Conservation (phyloP, 2,329 filamentous ascomycete species). For the Alternaria brassicicola region DNA sequence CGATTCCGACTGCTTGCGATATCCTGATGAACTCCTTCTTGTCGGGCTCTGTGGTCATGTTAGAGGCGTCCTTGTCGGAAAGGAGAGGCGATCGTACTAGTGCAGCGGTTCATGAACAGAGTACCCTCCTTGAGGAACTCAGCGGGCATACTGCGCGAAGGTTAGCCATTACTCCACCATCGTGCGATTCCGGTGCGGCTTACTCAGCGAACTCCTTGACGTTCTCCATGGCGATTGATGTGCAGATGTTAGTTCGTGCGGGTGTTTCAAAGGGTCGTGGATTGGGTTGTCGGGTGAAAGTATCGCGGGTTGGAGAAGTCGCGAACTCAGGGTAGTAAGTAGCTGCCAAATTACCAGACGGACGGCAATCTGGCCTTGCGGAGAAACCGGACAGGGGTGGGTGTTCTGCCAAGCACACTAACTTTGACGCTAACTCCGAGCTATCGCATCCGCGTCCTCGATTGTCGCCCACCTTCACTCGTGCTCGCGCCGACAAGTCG, state of each 20-base stretch:
- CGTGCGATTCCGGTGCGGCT: constrained; percentile 9
- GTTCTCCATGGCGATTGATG: constrained; percentile 65
- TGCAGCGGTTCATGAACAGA: constrained; percentile 58
- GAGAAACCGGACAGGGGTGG: constrained; percentile 28
- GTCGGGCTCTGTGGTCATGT: constrained; percentile 51
- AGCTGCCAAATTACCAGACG: constrained; percentile 24
- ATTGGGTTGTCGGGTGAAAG: constrained; percentile 12
- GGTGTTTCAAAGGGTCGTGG: constrained; percentile 3
- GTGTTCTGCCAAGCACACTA: constrained; percentile 21
- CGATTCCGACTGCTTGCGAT: constrained; percentile 59
- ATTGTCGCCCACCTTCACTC: constrained; percentile 19
- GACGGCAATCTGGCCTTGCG: constrained; percentile 39
- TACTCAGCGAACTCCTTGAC: constrained; percentile 72
- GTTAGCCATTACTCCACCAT: constrained; percentile 25
- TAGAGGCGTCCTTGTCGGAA: constrained; percentile 13
- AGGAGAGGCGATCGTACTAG: constrained; percentile 38
- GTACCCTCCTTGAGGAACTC: constrained; percentile 56
- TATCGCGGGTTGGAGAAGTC: constrained; percentile 18
- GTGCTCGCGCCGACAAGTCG: constrained; percentile 23
- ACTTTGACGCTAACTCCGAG: constrained; percentile 9
- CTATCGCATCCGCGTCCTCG: constrained; percentile 18
- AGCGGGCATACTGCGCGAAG: constrained; percentile 42
- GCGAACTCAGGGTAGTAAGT: constrained; percentile 25
- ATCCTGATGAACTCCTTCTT: constrained; percentile 53
- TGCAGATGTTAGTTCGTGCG: constrained; percentile 1